Evolutionary conservation across 2,329 filamentous ascomycete species (phyloP).

Genomic region (Fusarium sp.): DNA sequence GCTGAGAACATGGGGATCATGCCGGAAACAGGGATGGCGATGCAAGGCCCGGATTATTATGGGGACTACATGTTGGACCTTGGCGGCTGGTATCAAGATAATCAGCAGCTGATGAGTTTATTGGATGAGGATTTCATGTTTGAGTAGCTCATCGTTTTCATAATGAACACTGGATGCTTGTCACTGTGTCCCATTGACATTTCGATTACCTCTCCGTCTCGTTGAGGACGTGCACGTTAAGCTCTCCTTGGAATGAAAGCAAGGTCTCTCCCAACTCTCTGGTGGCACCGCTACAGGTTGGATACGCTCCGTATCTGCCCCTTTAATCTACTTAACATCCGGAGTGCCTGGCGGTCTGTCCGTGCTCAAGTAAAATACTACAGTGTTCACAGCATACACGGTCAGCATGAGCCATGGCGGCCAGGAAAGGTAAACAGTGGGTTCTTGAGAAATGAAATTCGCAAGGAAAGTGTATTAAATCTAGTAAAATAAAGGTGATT

Average conservation of each 20-base stretch:
- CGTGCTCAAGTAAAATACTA: neutral
- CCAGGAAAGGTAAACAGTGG: neutral
- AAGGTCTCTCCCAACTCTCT: no score
- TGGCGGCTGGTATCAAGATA: constrained; percentile 29
- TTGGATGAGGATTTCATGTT: constrained; percentile 29
- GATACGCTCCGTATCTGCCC: no score
- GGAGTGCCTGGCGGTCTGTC: neutral
- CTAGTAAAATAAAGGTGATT: neutral
- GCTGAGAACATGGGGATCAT: neutral
- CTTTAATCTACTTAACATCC: neutral
- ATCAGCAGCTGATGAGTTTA: constrained; percentile 33
- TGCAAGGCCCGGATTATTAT: neutral
- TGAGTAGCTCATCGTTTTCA: neutral
- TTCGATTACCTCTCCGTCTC: neutral
- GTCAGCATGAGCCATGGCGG: neutral
- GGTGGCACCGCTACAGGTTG: no score
- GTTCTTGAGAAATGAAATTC: neutral
- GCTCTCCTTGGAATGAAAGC: no score
- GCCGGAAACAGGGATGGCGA: neutral
- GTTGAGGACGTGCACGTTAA: no score
- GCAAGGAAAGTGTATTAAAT: neutral
- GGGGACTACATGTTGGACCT: constrained; percentile 2
- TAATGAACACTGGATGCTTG: neutral
- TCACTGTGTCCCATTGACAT: neutral
- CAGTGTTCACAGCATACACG: neutral